Evolutionary conservation across 805 yeast genomes (phyloP).

Genomic region (Wickerhamiella qilinensis): DNA sequence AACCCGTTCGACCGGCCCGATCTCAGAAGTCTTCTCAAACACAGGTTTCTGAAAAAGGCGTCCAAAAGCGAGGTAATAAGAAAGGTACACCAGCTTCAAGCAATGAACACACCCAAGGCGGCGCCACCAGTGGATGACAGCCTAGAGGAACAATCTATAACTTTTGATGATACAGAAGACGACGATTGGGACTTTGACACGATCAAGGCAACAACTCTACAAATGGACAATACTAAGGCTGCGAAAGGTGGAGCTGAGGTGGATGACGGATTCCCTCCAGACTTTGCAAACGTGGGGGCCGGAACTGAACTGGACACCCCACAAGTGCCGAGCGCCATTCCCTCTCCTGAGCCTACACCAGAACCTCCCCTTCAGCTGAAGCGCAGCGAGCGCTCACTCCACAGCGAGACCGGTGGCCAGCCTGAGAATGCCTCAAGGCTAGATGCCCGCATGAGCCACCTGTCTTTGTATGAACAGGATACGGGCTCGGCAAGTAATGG

Average conservation of each 20-base stretch:
- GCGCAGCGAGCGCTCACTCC: not conserved
- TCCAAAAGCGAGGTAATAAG: constrained; percentile 8
- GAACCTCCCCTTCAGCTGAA: not conserved
- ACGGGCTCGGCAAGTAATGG: too few relatives aligned
- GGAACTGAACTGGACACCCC: too few relatives aligned
- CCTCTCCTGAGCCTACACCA: not conserved
- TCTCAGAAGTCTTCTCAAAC: constrained; percentile 45
- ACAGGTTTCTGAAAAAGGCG: constrained; percentile 33
- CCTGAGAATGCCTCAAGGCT: not conserved
- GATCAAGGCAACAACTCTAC: constrained; percentile 14
- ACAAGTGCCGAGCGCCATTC: not conserved
- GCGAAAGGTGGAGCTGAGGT: not conserved
- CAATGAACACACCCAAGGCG: constrained; percentile 1
- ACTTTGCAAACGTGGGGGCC: not conserved
- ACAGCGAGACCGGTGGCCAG: too few relatives aligned
- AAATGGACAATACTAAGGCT: not conserved
- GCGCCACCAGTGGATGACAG: constrained; percentile 1
- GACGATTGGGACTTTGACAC: constrained; percentile 27
- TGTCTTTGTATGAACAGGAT: too few relatives aligned
- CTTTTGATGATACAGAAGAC: constrained; percentile 10
- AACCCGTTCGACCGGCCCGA: constrained; percentile 52
- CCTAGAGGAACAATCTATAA: constrained; percentile 2
- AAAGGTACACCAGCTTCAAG: constrained; percentile 8
- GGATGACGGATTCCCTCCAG: not conserved
- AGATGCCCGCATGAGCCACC: too few relatives aligned